Evolutionary conservation across 495 filamentous ascomycete species (phyloP), one percentile per base, ranked within the genome.

Genomic region (Monascus purpureus): DNA sequence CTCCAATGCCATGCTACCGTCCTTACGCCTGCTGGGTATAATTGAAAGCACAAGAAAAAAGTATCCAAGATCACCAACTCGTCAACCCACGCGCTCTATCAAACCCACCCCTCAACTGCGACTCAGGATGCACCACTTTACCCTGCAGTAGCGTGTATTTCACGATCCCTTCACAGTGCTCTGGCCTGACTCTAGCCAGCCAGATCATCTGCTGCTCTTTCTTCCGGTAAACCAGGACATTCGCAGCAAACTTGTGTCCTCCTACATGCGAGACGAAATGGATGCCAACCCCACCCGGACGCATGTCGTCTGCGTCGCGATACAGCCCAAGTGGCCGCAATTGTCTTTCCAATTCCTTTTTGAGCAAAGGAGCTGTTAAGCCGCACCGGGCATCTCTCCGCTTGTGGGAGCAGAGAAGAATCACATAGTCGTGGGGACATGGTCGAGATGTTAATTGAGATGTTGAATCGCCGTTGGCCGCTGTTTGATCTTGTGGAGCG

Each of bases 191-290:
- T 17, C 87, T 67, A 12, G 86, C 90, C 11, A 97, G 61, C 90
- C 90, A 97, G 31, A 97, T 87, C 53, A 85, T 88, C 61, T 94
- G 86, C 53, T 43, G 53, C 37, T 76, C 67, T 13, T 63, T 65
- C 30, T 76, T 68, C 11, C 90, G 68, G 49, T 97, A 96, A 0
- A 97, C 51, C 54, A 97, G 68, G 32, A 94, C 70, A 47, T 97
- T 97, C 1, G 90, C 90, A 5, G 73, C 71, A 50, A 84, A 96
- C 56, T 93, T 92, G 49, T 97, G 90, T 0, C 90, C 90, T 8
- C 90, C 90, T 0, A 95, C 83, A 51, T 97, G 90, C 36, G 75
- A 85, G 31, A 95, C 83, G 46, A 93, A 95, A 47, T 93, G 90
- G 22, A 97, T 81, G 2, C 85, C 90, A 1, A 82, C 85, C 0